Evolutionary conservation across 176 grass and related monocot genomes (phyloP).

Genomic region (Pontederia crassipes): DNA sequence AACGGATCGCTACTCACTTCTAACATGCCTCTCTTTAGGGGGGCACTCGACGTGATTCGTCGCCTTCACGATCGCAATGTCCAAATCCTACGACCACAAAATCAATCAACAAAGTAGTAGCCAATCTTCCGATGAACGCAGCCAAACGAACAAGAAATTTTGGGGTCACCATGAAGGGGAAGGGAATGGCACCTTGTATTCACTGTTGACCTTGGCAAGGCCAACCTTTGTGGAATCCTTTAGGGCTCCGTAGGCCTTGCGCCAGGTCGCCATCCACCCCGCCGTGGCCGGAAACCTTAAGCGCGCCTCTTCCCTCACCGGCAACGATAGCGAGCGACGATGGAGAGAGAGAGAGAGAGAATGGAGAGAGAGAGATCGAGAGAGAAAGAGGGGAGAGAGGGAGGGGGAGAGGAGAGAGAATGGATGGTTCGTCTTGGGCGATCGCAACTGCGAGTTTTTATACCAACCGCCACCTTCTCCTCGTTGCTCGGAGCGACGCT

Average conservation of each 20-base stretch:
- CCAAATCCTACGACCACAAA: constrained; percentile 55
- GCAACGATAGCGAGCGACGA: constrained; percentile 1
- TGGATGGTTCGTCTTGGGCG: background rate
- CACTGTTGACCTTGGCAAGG: constrained; percentile 94
- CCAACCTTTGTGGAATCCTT: constrained; percentile 98
- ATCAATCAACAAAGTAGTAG: constrained; percentile 1
- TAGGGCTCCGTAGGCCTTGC: constrained; percentile 89
- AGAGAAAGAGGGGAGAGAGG: background rate
- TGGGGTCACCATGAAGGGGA: background rate
- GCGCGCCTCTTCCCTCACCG: background rate
- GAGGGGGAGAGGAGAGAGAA: background rate
- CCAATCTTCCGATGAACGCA: background rate
- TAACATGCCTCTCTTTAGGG: constrained; percentile 80
- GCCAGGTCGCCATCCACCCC: constrained; percentile 51
- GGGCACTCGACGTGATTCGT: constrained; percentile 91
- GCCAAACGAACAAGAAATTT: background rate
- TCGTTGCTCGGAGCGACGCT: too few species aligned
- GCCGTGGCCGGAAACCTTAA: constrained; percentile 24
- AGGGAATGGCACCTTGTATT: constrained; percentile 59
- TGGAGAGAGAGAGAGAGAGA: too few species aligned
- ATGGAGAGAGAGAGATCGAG: constrained; percentile 4
- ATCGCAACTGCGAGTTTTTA: constrained; percentile 7
- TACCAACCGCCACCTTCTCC: constrained; percentile 7
- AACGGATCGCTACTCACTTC: constrained; percentile 49
- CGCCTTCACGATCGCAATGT: constrained; percentile 92